Evolutionary conservation across 1,139 yeast genomes (phyloP).

Genomic region (Yamadazyma diddensiae): DNA sequence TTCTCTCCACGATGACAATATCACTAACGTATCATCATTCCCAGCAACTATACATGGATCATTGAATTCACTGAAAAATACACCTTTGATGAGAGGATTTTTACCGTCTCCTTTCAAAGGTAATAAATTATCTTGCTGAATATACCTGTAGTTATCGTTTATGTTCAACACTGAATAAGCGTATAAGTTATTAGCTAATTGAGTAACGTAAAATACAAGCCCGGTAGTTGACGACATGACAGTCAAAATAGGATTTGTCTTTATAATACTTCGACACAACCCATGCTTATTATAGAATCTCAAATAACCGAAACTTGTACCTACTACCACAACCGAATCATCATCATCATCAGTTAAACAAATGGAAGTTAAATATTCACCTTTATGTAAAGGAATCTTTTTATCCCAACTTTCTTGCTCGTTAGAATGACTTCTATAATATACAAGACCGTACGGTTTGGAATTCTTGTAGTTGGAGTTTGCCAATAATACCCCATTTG

Average conservation of each 20-base stretch:
- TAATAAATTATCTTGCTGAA: slow-evolving; percentile 40
- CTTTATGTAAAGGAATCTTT: slow-evolving; percentile 31
- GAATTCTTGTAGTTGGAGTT: slow-evolving; percentile 28
- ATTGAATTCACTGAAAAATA: slow-evolving; percentile 79
- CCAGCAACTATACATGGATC: slow-evolving; percentile 87
- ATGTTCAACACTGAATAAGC: slow-evolving; percentile 38
- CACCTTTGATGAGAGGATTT: slow-evolving; percentile 52
- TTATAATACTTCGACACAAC: slow-evolving; percentile 38
- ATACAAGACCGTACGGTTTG: slow-evolving; percentile 29
- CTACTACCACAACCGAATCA: slow-evolving; percentile 33
- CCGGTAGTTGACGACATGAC: slow-evolving; percentile 33
- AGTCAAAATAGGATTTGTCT: slow-evolving; percentile 38
- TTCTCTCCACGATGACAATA: slow-evolving; percentile 76
- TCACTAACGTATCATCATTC: slow-evolving; percentile 62
- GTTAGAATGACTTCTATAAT: slow-evolving; percentile 44
- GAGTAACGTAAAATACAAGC: slow-evolving; percentile 33
- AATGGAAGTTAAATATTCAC: slow-evolving; percentile 39
- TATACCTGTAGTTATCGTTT: slow-evolving; percentile 32
- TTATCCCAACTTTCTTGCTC: slow-evolving; percentile 47
- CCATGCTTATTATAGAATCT: slow-evolving; percentile 41
- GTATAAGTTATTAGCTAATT: slow-evolving; percentile 26
- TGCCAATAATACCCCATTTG: slow-evolving; percentile 65
- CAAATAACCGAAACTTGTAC: slow-evolving; percentile 41
- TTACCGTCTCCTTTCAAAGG: slow-evolving; percentile 28
- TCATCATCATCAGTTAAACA: slow-evolving; percentile 29